Evolutionary conservation across 306 rosid species (phyloP).

Genomic region (Leucaena leucocephala): DNA sequence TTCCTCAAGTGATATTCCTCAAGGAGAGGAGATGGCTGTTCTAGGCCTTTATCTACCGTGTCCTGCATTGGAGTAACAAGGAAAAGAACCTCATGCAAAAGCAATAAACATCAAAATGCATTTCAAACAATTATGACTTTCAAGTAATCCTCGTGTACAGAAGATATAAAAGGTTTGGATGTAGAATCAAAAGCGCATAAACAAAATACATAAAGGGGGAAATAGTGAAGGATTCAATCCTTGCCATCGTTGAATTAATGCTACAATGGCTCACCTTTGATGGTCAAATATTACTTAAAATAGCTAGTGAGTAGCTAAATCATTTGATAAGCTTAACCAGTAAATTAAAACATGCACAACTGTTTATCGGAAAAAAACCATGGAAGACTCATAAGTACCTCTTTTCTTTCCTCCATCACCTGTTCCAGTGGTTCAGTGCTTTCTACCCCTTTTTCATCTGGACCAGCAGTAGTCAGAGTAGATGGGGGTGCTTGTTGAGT

Average conservation of each 20-base stretch:
- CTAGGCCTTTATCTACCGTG: conserved; percentile 42
- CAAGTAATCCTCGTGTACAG: neutral
- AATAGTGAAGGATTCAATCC: neutral
- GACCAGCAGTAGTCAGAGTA: conserved; percentile 42
- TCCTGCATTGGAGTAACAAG: conserved; percentile 52
- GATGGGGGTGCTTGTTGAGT: conserved; percentile 47
- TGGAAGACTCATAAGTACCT: conserved; percentile 56
- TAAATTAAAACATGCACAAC: conserved; percentile 14
- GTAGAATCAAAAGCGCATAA: neutral
- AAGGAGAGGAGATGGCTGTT: conserved; percentile 60
- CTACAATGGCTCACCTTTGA: neutral
- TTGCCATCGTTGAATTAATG: neutral
- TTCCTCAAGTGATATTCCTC: conserved; percentile 66
- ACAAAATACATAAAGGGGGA: neutral
- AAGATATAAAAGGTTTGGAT: neutral
- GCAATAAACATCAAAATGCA: conserved; percentile 36
- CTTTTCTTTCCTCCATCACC: conserved; percentile 42
- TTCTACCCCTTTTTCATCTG: conserved; percentile 45
- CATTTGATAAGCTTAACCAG: conserved; percentile 27
- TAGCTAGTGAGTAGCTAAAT: conserved; percentile 29
- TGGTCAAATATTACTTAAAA: neutral
- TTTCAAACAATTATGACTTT: conserved; percentile 21
- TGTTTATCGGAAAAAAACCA: neutral
- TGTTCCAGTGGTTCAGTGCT: conserved; percentile 42
- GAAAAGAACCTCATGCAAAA: conserved; percentile 37